These are phyloP conservation scores for Lactifluus volemus DNA, from an alignment of 768 basidiomycete genomes.

Conservation along the genomic window DNA sequence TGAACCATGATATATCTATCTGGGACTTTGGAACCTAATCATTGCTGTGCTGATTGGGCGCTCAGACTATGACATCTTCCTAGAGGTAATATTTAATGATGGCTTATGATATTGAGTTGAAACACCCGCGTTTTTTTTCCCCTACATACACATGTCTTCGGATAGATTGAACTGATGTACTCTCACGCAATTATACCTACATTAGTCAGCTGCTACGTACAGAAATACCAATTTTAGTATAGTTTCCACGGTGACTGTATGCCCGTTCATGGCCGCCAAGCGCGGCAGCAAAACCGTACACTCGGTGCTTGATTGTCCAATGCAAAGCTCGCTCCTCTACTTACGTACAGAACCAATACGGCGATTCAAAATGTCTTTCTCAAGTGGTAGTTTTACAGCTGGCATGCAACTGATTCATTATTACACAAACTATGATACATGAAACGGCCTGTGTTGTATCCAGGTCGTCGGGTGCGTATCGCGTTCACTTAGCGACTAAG, in stretches of 20 bases:
- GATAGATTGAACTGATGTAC: not conserved
- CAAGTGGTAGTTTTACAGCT: not conserved
- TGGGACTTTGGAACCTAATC: not conserved
- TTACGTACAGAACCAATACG: not conserved
- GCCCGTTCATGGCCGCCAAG: not conserved
- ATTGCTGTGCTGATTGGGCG: not conserved
- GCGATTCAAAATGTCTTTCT: not conserved
- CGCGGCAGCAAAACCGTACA: not conserved
- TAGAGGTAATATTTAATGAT: conserved; percentile 9
- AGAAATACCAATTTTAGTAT: not conserved
- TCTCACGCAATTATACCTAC: not conserved
- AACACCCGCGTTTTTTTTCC: not conserved
- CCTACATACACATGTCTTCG: not conserved
- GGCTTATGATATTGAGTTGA: conserved; percentile 2
- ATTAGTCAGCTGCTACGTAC: not conserved
- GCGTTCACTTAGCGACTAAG: not conserved
- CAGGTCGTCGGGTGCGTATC: not conserved
- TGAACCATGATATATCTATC: not conserved
- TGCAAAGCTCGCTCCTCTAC: too few species aligned
- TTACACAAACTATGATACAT: not conserved
- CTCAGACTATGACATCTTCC: not conserved
- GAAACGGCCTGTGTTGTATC: not conserved
- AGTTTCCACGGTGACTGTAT: conserved; percentile 2
- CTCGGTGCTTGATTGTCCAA: not conserved
- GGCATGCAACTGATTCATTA: not conserved